Evolutionary conservation across 345 rosid species (phyloP), one percentile per base, ranked within the genome.

Genomic region (Pistacia integerrima): DNA sequence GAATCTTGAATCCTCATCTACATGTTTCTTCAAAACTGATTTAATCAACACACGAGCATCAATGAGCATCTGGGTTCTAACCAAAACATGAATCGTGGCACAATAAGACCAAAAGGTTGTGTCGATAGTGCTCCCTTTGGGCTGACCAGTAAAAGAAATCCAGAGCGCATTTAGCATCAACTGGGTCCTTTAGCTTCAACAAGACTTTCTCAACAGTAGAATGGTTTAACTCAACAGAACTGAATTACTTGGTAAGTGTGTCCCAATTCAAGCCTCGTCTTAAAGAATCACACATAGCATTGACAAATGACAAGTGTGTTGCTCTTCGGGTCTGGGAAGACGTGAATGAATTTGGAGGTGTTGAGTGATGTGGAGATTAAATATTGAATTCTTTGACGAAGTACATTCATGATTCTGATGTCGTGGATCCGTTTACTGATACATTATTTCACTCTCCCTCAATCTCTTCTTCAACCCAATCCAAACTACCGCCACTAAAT

Each of bases 101-200:
- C 92, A 83, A 77, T 91, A 93, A 4, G 93, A 78, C 5, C 78
- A 77, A 55, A 55, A 83, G 69, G 17, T 73, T 87, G 44, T 90
- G 98, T 28, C 78, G 83, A 77, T 74, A 82, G 17, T 77, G 82
- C n/a, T 82, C 83, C 4, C 72, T 69, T 57, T 79, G 85, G 4
- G 94, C 83, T 2, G 97, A 87, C 97, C 97, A 94, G 72, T 91
- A 88, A 83, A 94, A 92, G 82, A 94, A 94, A 70, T 85, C 84
- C 18, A 94, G 69, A 44, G 94, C 98, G 17, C 73, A 76, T 83
- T 89, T 90, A 7, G 97, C 93, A 61, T 90, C 83, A 46, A 65
- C 73, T 0, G 94, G 97, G 11, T 87, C 85, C 76, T 88, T 89
- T 79, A 94, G 80, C 73, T 87, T 82, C 67, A 94, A 87, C 65